Evolutionary conservation across 2,329 filamentous ascomycete genomes (phyloP), one percentile per base, ranked within the genome.

Genomic region (Fusarium brevicatenulatum): DNA sequence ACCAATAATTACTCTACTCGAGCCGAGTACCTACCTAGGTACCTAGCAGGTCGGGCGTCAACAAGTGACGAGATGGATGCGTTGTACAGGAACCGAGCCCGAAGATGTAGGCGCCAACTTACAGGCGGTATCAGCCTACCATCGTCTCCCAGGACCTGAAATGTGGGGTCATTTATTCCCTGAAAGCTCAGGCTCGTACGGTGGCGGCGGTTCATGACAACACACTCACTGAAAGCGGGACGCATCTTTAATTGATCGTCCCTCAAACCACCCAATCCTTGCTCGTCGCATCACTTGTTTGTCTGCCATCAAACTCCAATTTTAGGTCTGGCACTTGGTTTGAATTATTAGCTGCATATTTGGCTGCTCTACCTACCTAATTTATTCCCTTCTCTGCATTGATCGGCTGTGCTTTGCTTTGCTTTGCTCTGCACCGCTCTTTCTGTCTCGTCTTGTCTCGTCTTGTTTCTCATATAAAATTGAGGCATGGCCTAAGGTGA

Each of bases 221-320:
- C 64, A 60, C 62, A 66, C 46, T 32, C 64, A 49, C 54, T 58
- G 53, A 70, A 46, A 23, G 43, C 49, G 59, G 61, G 62, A 73
- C 54, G 60, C 64, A 60, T 66, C 63, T 71, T 68, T 66, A 71
- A 76, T 75, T 74, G 74, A 73, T 70, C 46, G 58, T 58, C 66
- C 63, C 68, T 58, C 55, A 63, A 54, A n/a, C 63, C 61, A 63
- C 53, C 74, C 69, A 77, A 77, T 71, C 76, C 76, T 67, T 77
- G 76, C 66, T 69, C 59, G 44, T 70, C 66, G 66, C 73, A 63
- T 63, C 69, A 66, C 73, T 73, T 71, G 40, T 63, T 68, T 61
- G 49, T 63, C 58, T 70, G 65, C 39, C 66, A 72, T 73, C 72
- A 58, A 59, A 67, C 68, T 67, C 40, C 60, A 65, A 65, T 65